phyloP scores from a whole-genome alignment of 257 asterid species.

The Solanum sejunctum region DNA sequence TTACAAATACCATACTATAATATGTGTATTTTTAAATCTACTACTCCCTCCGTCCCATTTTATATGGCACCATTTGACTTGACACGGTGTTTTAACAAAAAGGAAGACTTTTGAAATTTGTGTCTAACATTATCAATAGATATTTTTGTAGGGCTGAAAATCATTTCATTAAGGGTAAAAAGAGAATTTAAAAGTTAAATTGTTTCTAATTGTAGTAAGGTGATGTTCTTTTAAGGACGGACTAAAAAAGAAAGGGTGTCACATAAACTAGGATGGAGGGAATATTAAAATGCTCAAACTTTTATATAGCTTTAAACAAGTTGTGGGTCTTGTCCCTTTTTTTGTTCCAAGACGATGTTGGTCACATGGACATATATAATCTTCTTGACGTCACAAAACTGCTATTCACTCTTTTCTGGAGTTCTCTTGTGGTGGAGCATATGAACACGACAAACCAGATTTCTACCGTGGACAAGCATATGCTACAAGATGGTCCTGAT shows the following conservation, averaged over 20 bases:
- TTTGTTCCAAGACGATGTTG: neutral
- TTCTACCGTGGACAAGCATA: neutral
- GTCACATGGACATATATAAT: neutral
- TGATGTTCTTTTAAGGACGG: too few species aligned
- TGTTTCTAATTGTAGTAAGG: too few species aligned
- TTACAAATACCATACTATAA: neutral
- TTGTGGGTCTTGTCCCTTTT: neutral
- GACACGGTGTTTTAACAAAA: too few species aligned
- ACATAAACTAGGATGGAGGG: too few species aligned
- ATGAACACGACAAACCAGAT: neutral
- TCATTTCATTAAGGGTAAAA: too few species aligned
- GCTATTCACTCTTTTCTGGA: neutral
- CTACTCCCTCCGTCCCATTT: neutral
- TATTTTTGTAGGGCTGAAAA: too few species aligned
- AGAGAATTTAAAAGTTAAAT: too few species aligned
- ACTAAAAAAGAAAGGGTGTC: too few species aligned
- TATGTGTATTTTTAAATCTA: neutral
- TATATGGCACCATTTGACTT: too few species aligned
- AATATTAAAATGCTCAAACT: neutral
- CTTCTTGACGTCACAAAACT: neutral
- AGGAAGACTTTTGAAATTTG: too few species aligned
- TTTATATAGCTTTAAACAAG: neutral
- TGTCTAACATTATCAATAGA: too few species aligned
- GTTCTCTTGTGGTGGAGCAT: neutral
- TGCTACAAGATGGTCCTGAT: neutral